Evolutionary conservation across 306 rosid species (phyloP), one percentile per base, ranked within the genome.

Genomic region (Dryas octopetala): DNA sequence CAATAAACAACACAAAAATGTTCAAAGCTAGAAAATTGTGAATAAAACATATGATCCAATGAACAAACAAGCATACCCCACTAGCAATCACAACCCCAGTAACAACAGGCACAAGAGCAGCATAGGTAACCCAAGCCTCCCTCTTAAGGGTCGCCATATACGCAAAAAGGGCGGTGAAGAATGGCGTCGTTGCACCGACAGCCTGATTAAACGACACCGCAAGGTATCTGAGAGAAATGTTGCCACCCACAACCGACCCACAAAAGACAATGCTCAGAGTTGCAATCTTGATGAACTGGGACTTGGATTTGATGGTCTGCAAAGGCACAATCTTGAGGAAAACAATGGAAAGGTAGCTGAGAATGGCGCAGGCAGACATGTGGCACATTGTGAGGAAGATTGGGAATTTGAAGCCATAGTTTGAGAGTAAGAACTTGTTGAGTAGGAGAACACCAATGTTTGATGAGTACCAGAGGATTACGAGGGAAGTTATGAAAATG

Each of bases 371-470:
- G 57, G 97, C 99, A 6, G 96, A 59, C 99, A 95, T 92, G 80
- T 95, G 99, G 62, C 99, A 95, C 97, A 95, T 95, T 85, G 99
- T 95, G 72, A 95, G 99, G 87, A 95, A 95, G 83, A 95, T 95
- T 50, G 99, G 99, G 70, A 92, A 95, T 69, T 85, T 83, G 86
- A 95, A 92, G 26, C 97, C 99, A 84, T 85, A 88, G 79, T 83
- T 95, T 59, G 99, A 95, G 54, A 95, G 96, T 57, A 95, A 68
- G 65, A 86, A 95, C 82, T 95, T 95, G 93, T 95, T 95, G 53
- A 95, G 89, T 38, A 95, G 96, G 26, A 95, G 89, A 52, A 95
- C 99, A 15, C 99, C 99, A 68, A 95, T 95, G 84, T 95, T 95
- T 4, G 99, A 90, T 4, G 97, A 82, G 70, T 95, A 95, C 99